Evolutionary conservation across 2,329 filamentous ascomycete genomes (phyloP).

Genomic region (Aspergillus pseudotamarii): DNA sequence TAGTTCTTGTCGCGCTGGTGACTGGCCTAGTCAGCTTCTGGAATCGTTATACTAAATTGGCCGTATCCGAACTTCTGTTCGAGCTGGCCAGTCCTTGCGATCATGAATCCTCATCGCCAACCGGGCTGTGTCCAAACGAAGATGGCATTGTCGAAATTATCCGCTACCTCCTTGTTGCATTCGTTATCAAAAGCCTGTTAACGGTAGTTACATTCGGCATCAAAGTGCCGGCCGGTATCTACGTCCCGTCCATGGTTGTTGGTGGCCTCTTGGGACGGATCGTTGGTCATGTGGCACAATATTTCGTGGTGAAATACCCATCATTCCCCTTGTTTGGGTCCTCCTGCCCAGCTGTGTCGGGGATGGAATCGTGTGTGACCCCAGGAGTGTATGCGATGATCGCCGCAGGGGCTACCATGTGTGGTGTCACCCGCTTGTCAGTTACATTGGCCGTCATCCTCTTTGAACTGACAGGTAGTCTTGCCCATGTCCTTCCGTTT

Average conservation of each 20-base stretch:
- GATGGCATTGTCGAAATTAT: constrained; percentile 81
- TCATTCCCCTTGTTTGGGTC: constrained; percentile 70
- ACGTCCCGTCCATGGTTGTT: constrained; percentile 98
- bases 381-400: constrained; percentile 97
- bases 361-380: constrained; percentile 82
- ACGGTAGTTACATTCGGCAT: constrained; percentile 94
- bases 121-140: constrained; percentile 76
- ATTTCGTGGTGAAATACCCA: constrained; percentile 73
- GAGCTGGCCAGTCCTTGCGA: constrained; percentile 90
- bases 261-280: constrained; percentile 88
- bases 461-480: constrained; percentile 91
- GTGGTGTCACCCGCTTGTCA: constrained; percentile 88
- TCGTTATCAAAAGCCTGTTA: constrained; percentile 85
- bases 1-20: constrained; percentile 80
- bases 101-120: constrained; percentile 61
- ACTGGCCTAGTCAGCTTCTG: constrained; percentile 89
- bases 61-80: constrained; percentile 86
- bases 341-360: constrained; percentile 66
- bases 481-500: constrained; percentile 94
- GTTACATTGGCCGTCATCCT: constrained; percentile 93
- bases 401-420: constrained; percentile 96
- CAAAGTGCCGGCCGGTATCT: constrained; percentile 95
- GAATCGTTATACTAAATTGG: constrained; percentile 86
- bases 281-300: constrained; percentile 83
- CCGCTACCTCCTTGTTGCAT: constrained; percentile 70